Base-by-base conservation (phyloP, 345 rosid genomes). In the Carallia brachiata region DNA sequence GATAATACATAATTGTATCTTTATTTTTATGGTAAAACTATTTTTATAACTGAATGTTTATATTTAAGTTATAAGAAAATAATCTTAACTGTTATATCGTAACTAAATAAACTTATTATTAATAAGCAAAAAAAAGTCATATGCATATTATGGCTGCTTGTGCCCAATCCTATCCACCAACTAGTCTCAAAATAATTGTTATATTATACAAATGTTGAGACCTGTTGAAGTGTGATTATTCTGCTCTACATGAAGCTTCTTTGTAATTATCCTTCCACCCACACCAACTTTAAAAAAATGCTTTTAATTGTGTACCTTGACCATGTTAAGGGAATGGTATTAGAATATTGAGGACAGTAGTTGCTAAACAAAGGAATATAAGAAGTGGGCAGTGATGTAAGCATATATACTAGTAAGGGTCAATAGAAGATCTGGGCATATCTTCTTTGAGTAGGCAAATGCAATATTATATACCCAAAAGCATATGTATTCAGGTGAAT, bases 381-480 rank as follows among this genome's bases (percentile, higher is more conserved):
- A 83, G 81, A 86, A 90, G 98, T 89, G 97, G 90, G 77, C n/a
- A 79, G 82, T 90, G 96, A 91, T 73, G 97, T 85, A 83, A 89
- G 97, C 99, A 88, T 88, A 81, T 89, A 83, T 84, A 80, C 87
- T 87, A 73, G 74, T 79, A 73, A 76, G 84, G 78, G 89, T 82
- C 83, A 72, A 81, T 48, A 74, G 16, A 56, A 90, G 96, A 94
- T 94, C 97, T 91, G 79, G 80, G 86, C 93, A 91, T 84, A 94
- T 94, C 97, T 94, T 87, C 84, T 84, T 82, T 78, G 84, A 84
- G 84, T 85, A 88, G 82, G 84, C 85, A 89, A 87, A 84, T 66
- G 79, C 79, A 66, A 81, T 83, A 79, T 85, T 86, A 70, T 80
- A 81, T 81, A 69, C 78, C 76, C 70, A 79, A 85, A 87, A 76